A percentile compares a stretch with the other conserved stretches of the same genome.
These are phyloP conservation scores for Amaranthus hypochondriacus DNA, from an alignment of 148 eudicot species.

Conservation along the genomic window DNA sequence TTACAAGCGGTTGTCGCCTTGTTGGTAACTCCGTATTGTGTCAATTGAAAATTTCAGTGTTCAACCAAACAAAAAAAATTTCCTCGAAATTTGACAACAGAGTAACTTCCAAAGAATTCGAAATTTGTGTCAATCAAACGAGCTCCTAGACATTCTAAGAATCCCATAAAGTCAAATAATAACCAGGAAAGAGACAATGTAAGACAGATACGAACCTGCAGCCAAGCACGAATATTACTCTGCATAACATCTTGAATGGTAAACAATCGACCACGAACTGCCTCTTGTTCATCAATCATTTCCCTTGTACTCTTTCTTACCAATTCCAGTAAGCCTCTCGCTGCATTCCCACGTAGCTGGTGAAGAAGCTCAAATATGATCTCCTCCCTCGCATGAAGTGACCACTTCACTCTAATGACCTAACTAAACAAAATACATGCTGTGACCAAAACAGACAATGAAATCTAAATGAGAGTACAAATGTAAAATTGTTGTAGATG, in stretches of 20 bases:
- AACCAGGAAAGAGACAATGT: background rate
- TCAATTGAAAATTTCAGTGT: too few relatives aligned
- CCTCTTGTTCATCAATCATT: slow-evolving; percentile 95
- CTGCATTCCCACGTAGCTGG: slow-evolving; percentile 60
- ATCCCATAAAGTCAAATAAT: background rate
- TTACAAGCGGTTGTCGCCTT: too few relatives aligned
- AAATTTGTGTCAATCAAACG: too few relatives aligned
- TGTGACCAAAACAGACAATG: slow-evolving; percentile 2
- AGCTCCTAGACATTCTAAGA: too few relatives aligned
- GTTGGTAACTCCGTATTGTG: too few relatives aligned
- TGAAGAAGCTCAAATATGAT: slow-evolving; percentile 93
- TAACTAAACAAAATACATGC: slow-evolving; percentile 16
- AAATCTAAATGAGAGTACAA: background rate
- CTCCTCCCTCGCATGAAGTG: slow-evolving; percentile 96
- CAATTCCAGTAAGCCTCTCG: slow-evolving; percentile 58
- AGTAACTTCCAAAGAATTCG: too few relatives aligned
- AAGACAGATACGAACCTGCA: slow-evolving; percentile 56
- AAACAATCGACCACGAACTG: slow-evolving; percentile 90
- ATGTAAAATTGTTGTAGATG: background rate
- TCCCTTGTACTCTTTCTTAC: slow-evolving; percentile 69
- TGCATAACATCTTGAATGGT: slow-evolving; percentile 98
- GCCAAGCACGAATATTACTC: slow-evolving; percentile 85
- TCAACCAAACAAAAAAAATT: too few relatives aligned
- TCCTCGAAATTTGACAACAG: too few relatives aligned
- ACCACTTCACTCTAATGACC: slow-evolving; percentile 98